A percentile compares a stretch with the other conserved stretches of the same genome.
Conservation (phyloP, 1,284 basidiomycete species). For the Fomitiporia mediterranea region DNA sequence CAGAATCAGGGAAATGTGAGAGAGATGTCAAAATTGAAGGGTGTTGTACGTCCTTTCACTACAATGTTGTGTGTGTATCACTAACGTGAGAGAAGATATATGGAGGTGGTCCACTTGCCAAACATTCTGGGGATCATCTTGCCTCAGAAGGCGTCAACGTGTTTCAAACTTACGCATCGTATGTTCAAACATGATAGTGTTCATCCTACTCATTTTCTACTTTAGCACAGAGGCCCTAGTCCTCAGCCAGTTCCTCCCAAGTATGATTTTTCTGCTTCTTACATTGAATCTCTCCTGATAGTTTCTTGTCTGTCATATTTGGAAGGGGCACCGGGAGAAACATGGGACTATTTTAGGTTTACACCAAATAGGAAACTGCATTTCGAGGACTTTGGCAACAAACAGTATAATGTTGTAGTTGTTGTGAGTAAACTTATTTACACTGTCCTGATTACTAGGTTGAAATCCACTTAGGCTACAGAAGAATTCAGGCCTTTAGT, state of each 20-base stretch:
- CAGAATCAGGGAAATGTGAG: not conserved
- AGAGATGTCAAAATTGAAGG: constrained; percentile 3
- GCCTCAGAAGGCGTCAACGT: constrained; percentile 24
- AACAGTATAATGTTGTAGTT: constrained; percentile 9
- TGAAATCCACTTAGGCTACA: too few species aligned
- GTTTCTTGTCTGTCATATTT: not conserved
- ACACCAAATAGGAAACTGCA: not conserved
- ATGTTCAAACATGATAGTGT: not conserved
- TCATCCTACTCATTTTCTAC: too few species aligned
- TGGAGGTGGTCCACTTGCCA: constrained; percentile 29
- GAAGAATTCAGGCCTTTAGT: constrained; percentile 15
- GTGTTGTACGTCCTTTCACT: constrained; percentile 2
- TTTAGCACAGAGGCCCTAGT: constrained; percentile 11
- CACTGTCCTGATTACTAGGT: too few species aligned
- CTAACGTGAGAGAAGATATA: constrained; percentile 24
- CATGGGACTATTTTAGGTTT: constrained; percentile 16
- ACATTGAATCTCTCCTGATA: too few species aligned
- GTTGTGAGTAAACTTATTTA: constrained; percentile 3
- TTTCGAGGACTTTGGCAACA: constrained; percentile 9
- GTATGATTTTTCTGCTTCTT: not conserved
- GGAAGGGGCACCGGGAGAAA: constrained; percentile 3
- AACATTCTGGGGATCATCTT: constrained; percentile 28
- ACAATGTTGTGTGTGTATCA: too few species aligned
- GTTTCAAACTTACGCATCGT: constrained; percentile 11
- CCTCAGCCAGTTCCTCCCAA: constrained; percentile 8